Evolutionary conservation across 768 basidiomycete species (phyloP).

Genomic region (Rhodocollybia butyracea): DNA sequence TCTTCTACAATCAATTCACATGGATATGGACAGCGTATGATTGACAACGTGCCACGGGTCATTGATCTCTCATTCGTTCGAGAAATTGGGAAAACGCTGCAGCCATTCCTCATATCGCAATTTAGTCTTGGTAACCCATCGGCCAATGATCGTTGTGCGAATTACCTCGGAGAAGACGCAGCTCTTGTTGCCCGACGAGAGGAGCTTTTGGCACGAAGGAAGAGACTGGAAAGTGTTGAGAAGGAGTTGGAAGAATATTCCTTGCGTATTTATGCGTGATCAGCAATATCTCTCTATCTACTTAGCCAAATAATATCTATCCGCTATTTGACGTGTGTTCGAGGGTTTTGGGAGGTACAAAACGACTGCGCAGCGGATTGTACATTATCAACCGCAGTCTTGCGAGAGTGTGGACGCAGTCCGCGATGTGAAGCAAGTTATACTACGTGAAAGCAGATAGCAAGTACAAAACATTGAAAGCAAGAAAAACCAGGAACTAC

Average conservation of each 20-base stretch:
- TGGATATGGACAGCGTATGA: slow-evolving; percentile 33
- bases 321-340: too few relatives aligned
- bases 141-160: slow-evolving; percentile 32
- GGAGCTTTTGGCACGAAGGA: slow-evolving; percentile 28
- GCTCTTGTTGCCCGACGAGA: slow-evolving; percentile 28
- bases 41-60: slow-evolving; percentile 37
- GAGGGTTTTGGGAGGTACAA: too few relatives aligned
- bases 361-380: too few relatives aligned
- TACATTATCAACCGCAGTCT: too few relatives aligned
- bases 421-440: too few relatives aligned
- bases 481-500: too few relatives aligned
- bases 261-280: not conserved
- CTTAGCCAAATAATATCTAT: too few relatives aligned
- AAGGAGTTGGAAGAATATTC: slow-evolving; percentile 23
- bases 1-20: too few relatives aligned
- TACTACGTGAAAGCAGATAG: too few relatives aligned
- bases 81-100: slow-evolving; percentile 25
- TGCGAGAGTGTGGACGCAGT: too few relatives aligned
- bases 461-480: too few relatives aligned
- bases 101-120: slow-evolving; percentile 30
- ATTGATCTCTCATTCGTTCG: slow-evolving; percentile 31
- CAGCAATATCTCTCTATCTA: too few relatives aligned
- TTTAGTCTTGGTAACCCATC: slow-evolving; percentile 32
- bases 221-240: slow-evolving; percentile 37
- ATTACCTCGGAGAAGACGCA: slow-evolving; percentile 47